Percentiles rank a stretch among this genome's conserved stretches.
These are phyloP conservation scores for Solanum virginianum DNA, from an alignment of 257 asterid species.

Conservation along the genomic window DNA sequence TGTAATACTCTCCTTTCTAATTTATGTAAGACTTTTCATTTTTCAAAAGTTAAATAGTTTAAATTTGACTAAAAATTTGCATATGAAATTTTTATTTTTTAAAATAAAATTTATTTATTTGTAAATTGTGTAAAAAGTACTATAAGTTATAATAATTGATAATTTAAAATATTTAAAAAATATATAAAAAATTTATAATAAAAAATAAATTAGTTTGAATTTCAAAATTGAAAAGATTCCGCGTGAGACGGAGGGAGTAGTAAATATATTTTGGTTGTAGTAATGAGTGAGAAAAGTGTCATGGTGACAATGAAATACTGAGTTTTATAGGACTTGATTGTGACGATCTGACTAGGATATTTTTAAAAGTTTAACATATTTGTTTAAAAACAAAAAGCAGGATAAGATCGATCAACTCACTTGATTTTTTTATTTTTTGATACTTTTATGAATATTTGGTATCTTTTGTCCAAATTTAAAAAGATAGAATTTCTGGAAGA, in stretches of 20 bases:
- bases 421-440: not conserved
- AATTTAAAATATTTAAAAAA: too few relatives aligned
- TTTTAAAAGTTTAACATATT: not conserved
- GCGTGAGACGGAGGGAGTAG: too few relatives aligned
- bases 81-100: too few relatives aligned
- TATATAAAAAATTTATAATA: too few relatives aligned
- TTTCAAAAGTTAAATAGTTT: too few relatives aligned
- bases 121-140: too few relatives aligned
- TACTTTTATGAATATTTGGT: not conserved
- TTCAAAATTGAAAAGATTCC: too few relatives aligned
- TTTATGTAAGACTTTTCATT: too few relatives aligned
- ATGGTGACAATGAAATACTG: not conserved
- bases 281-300: not conserved
- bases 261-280: not conserved
- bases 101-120: too few relatives aligned
- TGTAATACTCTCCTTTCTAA: fast-evolving
- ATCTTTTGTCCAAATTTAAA: not conserved
- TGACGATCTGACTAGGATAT: not conserved
- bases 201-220: too few relatives aligned
- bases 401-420: not conserved
- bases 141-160: too few relatives aligned
- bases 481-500: not conserved
- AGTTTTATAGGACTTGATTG: not conserved
- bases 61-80: too few relatives aligned
- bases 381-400: not conserved